Evolutionary conservation across 164 flowering plant genomes (phyloP), one percentile per base, ranked within the genome.

Genomic region (Annona squamosa): DNA sequence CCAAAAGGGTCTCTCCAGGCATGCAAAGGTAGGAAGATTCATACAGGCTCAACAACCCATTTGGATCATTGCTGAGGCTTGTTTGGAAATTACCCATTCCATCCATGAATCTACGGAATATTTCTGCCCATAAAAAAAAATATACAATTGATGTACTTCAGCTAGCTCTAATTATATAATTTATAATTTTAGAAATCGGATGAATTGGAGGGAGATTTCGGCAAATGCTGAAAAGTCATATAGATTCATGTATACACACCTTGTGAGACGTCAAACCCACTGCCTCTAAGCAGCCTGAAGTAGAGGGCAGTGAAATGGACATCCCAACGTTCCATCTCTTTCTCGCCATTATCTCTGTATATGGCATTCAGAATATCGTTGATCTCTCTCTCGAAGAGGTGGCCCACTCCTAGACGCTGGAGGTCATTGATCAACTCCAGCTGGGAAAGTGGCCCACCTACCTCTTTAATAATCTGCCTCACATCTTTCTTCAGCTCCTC

Each of bases 1-100:
- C 87, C 6, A 90, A 82, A 57, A 79, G 74, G 17, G 78, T 56
- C 72, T 90, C 94, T 48, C 88, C 91, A 46, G 72, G 70, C 18
- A 81, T 62, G 42, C 73, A 63, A 43, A 80, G 74, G 48, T 82
- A 77, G 70, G 83, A 71, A 4, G 84, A 84, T 77, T 83, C 86
- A 73, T 77, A 85, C 26, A 85, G 62, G 46, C 73, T 72, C 72
- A 80, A 66, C 17, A 82, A 48, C 52, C 84, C 84, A 3, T 46
- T 72, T 0, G 74, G 42, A 61, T 83, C 83, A 45, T 73, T 65
- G 3, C 59, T 19, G 18, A 75, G 46, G 10, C 62, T 4, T 10
- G 10, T 4, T 44, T 48, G 56, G 45, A 84, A 81, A 2, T 65
- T 78, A 48, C 83, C 84, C 5, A 78, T 67, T 6, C 71, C 45